Base-by-base conservation (phyloP, 177 flowering plant species). In the Vitis hybrid region DNA sequence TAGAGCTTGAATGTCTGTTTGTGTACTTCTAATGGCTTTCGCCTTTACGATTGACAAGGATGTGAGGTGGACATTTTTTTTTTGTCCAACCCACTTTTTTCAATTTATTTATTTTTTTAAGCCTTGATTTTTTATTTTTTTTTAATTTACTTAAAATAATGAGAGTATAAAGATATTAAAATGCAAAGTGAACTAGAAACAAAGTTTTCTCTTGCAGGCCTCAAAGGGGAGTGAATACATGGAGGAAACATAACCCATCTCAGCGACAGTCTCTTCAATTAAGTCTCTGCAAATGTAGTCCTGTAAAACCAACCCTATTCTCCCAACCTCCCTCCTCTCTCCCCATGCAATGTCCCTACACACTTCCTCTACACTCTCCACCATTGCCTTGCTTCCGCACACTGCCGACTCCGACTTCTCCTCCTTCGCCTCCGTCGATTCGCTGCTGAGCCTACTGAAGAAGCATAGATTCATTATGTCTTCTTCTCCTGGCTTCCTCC, bases 301-400 rank as follows among this genome's bases (percentile, higher is more conserved):
- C 66, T 93, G 91, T 66, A 93, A 71, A 18, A 80, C 78, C 67
- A 88, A 58, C 3, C 90, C 94, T 24, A 91, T 76, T 73, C 84
- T 86, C 14, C 83, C 87, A 2, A 77, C 19, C 68, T 93, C 97
- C 66, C 90, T 72, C 67, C 71, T 83, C 71, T 89, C 81, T 15
- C 88, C 92, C 89, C 86, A 84, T 1, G 67, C 82, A 18, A 86
- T 80, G 63, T 86, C 89, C 28, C 61, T 68, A 65, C 90, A 88
- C 58, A 86, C 88, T 75, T 87, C 83, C 50, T 80, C 81, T 18
- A 90, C 89, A 22, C 81, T 85, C 60, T 88, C 81, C 52, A 64
- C 22, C 92, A 88, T 87, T 10, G 83, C 85, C 63, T 78, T 80
- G 74, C 82, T 85, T 62, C 81, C 73, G 77, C 78, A 67, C 11